A percentile compares a stretch with the other conserved stretches of the same genome.
phyloP scores from a whole-genome alignment of 371 early-diverging fungal species.

The Mortierella sp. region DNA sequence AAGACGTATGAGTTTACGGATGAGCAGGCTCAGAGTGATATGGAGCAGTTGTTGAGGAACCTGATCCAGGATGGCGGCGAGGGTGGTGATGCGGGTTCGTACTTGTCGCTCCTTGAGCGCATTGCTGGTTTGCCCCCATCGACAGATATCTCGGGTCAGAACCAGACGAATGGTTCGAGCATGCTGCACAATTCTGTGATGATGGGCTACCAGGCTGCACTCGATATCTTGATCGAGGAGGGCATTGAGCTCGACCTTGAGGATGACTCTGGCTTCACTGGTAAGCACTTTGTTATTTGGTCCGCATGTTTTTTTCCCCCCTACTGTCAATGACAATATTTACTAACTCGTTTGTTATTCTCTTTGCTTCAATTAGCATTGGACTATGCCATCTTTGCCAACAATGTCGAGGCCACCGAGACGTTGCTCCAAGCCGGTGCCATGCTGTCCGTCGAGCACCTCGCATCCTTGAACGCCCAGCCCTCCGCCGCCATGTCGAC shows the following conservation, averaged over 20 bases:
- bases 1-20: slow-evolving; percentile 55
- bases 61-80: slow-evolving; percentile 43
- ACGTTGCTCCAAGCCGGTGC: slow-evolving; percentile 43
- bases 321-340: background rate
- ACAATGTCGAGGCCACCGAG: slow-evolving; percentile 46
- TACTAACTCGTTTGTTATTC: background rate
- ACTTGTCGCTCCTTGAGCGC: slow-evolving; percentile 36
- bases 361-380: slow-evolving; percentile 24
- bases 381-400: slow-evolving; percentile 52
- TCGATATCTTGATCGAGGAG: slow-evolving; percentile 46
- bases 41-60: slow-evolving; percentile 52
- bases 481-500: slow-evolving; percentile 30
- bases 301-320: background rate
- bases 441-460: slow-evolving; percentile 39
- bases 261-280: slow-evolving; percentile 51
- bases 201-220: slow-evolving; percentile 46
- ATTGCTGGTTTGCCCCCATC: slow-evolving; percentile 43
- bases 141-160: slow-evolving; percentile 50
- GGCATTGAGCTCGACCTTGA: slow-evolving; percentile 54
- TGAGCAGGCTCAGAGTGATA: slow-evolving; percentile 47
- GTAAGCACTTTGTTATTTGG: slow-evolving; percentile 4
- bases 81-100: slow-evolving; percentile 33
- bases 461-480: slow-evolving; percentile 24
- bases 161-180: slow-evolving; percentile 48
- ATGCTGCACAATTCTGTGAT: slow-evolving; percentile 52